Evolutionary conservation across 495 filamentous ascomycete genomes (phyloP).

Genomic region (Aspergillus haitiensis): DNA sequence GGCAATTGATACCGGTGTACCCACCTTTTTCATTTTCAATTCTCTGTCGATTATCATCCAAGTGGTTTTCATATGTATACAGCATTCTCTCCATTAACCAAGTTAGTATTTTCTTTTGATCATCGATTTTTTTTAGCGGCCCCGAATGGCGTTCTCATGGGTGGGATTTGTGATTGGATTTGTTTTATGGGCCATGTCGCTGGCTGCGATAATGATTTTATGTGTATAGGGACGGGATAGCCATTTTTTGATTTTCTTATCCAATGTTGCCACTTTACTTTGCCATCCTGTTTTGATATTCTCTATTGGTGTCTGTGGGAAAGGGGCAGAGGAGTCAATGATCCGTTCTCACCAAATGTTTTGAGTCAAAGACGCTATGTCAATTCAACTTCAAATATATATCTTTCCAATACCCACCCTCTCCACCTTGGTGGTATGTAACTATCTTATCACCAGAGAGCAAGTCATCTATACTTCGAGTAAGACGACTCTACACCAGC

Average conservation of each 20-base stretch:
- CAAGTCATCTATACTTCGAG: no score
- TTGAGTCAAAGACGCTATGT: not conserved
- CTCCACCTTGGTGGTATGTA: no score
- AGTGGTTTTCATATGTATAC: conserved; percentile 19
- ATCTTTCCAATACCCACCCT: no score
- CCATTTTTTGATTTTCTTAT: conserved; percentile 14
- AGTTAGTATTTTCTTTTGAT: conserved; percentile 18
- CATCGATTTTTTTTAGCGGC: conserved; percentile 32
- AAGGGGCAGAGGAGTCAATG: conserved; percentile 3
- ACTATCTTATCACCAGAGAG: no score
- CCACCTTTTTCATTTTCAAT: conserved; percentile 1
- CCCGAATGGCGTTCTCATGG: conserved; percentile 32
- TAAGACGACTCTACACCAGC: no score
- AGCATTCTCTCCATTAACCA: conserved; percentile 16
- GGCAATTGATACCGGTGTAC: conserved; percentile 9
- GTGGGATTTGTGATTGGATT: conserved; percentile 20
- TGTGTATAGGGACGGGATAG: conserved; percentile 27
- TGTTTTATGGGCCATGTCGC: conserved; percentile 20
- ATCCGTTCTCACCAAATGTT: conserved; percentile 11
- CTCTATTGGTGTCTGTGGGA: conserved; percentile 7
- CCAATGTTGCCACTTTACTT: not conserved
- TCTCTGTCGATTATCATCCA: conserved; percentile 6
- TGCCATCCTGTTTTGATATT: conserved; percentile 1
- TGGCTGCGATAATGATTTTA: conserved; percentile 20
- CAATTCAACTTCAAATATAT: no score